These are phyloP conservation scores for Brettanomyces naardenensis DNA, from an alignment of 805 yeast genomes.

Conservation along the genomic window DNA sequence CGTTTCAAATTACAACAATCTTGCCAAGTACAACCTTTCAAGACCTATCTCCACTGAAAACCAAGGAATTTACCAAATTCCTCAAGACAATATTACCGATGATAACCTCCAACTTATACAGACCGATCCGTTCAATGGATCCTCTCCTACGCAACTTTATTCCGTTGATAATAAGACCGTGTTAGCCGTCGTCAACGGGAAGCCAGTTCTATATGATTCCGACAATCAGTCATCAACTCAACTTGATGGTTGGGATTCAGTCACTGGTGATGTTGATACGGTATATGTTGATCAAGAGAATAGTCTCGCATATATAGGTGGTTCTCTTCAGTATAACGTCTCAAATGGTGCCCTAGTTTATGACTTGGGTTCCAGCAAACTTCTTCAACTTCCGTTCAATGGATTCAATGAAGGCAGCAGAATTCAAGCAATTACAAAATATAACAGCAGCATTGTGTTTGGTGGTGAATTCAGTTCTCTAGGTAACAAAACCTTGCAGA, in stretches of 20 bases:
- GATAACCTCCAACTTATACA: not conserved
- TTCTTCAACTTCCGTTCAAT: conserved; percentile 53
- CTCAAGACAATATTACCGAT: not conserved
- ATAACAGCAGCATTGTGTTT: conserved; percentile 53
- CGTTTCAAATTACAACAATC: conserved; percentile 14
- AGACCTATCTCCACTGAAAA: conserved; percentile 1
- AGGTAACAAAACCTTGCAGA: conserved; percentile 31
- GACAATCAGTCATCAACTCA: not conserved
- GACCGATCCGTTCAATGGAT: conserved; percentile 4
- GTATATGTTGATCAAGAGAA: conserved; percentile 40
- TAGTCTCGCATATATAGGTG: conserved; percentile 68
- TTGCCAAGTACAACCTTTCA: conserved; percentile 18
- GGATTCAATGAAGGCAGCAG: conserved; percentile 62
- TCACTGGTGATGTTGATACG: conserved; percentile 34
- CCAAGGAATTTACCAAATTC: not conserved
- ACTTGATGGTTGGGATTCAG: conserved; percentile 20
- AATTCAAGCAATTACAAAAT: conserved; percentile 54
- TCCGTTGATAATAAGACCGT: conserved; percentile 5
- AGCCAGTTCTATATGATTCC: conserved; percentile 16
- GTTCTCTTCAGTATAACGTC: conserved; percentile 47
- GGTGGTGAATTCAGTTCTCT: conserved; percentile 70
- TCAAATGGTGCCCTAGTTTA: conserved; percentile 59
- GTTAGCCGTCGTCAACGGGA: conserved; percentile 18
- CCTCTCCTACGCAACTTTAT: conserved; percentile 10
- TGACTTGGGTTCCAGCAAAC: conserved; percentile 34